These are phyloP conservation scores for Ogataea sp. DNA, from an alignment of 805 yeast genomes.

Conservation along the genomic window DNA sequence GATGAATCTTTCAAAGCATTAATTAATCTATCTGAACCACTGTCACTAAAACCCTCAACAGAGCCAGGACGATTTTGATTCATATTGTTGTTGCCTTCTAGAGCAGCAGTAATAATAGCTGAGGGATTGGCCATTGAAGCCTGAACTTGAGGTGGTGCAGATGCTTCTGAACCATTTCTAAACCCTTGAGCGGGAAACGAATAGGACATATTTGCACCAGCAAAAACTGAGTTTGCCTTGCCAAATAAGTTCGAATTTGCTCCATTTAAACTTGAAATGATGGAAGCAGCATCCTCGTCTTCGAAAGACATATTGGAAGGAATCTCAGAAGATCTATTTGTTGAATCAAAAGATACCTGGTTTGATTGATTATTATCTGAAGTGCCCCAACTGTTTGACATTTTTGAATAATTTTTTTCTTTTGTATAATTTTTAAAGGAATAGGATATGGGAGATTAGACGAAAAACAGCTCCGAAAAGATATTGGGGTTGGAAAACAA, in stretches of 20 bases:
- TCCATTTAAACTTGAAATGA: conserved; percentile 23
- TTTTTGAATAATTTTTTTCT: too few species aligned
- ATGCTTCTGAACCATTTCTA: not conserved
- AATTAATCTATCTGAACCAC: conserved; percentile 22
- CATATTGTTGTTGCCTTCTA: too few species aligned
- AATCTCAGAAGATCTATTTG: conserved; percentile 11
- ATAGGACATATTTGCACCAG: conserved; percentile 9
- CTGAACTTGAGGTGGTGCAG: conserved; percentile 1
- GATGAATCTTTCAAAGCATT: conserved; percentile 19
- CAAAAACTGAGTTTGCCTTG: conserved; percentile 19
- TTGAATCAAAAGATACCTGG: conserved; percentile 20
- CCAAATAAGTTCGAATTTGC: conserved; percentile 13
- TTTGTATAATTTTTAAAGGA: too few species aligned
- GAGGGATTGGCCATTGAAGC: conserved; percentile 1
- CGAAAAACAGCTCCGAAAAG: too few species aligned
- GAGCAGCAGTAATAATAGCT: not conserved
- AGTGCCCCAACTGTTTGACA: too few species aligned
- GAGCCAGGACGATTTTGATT: too few species aligned
- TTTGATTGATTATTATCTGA: conserved; percentile 2
- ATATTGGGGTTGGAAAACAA: not conserved
- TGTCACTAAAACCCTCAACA: too few species aligned
- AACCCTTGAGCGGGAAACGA: conserved; percentile 4
- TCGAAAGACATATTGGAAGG: conserved; percentile 2
- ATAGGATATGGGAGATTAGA: too few species aligned
- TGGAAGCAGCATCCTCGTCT: conserved; percentile 24